phyloP scores from a whole-genome alignment of 148 eudicot genomes.

The Nepenthes gracilis region DNA sequence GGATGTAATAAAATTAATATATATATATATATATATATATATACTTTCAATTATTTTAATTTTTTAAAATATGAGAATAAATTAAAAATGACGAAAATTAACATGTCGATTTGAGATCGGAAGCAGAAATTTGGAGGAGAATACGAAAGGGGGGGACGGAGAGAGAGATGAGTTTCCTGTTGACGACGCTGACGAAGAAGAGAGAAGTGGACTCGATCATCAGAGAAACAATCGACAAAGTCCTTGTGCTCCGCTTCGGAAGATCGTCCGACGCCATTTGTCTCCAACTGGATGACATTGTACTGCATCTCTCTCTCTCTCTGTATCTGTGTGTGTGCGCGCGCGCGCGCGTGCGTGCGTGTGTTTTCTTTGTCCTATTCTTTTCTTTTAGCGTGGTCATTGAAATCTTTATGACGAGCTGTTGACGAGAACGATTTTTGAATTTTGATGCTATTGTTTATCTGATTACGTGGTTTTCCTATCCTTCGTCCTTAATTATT shows the following conservation, averaged over 20 bases:
- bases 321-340: neutral
- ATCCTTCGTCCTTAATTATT: too few relatives aligned
- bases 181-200: conserved; percentile 56
- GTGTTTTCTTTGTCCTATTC: neutral
- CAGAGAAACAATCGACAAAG: conserved; percentile 83
- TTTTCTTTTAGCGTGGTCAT: neutral
- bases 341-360: neutral
- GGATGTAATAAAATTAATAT: too few relatives aligned
- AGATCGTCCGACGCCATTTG: conserved; percentile 54
- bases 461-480: too few relatives aligned
- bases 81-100: too few relatives aligned
- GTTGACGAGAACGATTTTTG: too few relatives aligned
- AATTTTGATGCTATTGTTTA: too few relatives aligned
- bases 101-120: too few relatives aligned
- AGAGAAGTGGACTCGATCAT: conserved; percentile 59
- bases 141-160: neutral
- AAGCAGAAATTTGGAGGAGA: too few relatives aligned
- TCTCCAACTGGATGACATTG: conserved; percentile 87
- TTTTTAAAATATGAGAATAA: too few relatives aligned
- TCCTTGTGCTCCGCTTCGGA: conserved; percentile 92
- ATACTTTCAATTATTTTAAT: too few relatives aligned
- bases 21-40: too few relatives aligned
- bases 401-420: too few relatives aligned
- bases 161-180: conserved; percentile 29
- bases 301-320: conserved; percentile 9